Conservation (phyloP, 305 asterid genomes). For the Euphrasia arctica region DNA sequence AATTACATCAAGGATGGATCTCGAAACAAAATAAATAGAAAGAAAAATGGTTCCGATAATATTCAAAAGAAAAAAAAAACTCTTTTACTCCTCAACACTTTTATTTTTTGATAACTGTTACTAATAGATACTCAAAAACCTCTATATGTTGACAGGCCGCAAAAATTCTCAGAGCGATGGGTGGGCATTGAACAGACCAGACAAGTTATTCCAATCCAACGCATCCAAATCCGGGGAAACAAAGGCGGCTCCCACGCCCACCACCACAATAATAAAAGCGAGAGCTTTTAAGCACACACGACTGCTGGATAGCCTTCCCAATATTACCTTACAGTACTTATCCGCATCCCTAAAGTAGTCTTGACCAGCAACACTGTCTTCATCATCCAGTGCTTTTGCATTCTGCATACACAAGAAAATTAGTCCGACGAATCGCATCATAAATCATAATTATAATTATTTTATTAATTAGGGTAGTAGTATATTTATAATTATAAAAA, state of each 20-base stretch:
- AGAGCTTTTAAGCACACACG: slow-evolving; percentile 46
- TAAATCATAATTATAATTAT: no score
- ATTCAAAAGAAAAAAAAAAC: neutral
- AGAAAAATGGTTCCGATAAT: slow-evolving; percentile 19
- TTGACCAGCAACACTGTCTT: slow-evolving; percentile 38
- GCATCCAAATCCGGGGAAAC: slow-evolving; percentile 37
- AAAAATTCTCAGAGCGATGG: slow-evolving; percentile 15
- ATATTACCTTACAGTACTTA: slow-evolving; percentile 47
- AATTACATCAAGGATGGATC: slow-evolving; percentile 22
- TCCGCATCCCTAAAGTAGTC: slow-evolving; percentile 53
- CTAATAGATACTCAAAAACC: neutral
- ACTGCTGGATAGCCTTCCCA: slow-evolving; percentile 50
- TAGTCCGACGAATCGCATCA: neutral
- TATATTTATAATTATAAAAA: no score
- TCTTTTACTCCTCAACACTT: no score
- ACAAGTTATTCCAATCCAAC: slow-evolving; percentile 47
- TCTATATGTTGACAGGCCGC: slow-evolving; percentile 10
- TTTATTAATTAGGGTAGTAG: no score
- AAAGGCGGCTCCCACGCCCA: slow-evolving; percentile 56
- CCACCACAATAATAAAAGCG: slow-evolving; percentile 28
- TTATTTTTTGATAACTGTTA: slow-evolving; percentile 28
- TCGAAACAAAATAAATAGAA: neutral
- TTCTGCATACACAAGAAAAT: slow-evolving; percentile 41
- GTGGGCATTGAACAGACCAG: slow-evolving; percentile 29
- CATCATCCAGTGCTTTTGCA: slow-evolving; percentile 51